A percentile compares a stretch with the other conserved stretches of the same genome.
Evolutionary conservation across 2,329 filamentous ascomycete genomes (phyloP).

Genomic region (Teratosphaeriaceae sp.): DNA sequence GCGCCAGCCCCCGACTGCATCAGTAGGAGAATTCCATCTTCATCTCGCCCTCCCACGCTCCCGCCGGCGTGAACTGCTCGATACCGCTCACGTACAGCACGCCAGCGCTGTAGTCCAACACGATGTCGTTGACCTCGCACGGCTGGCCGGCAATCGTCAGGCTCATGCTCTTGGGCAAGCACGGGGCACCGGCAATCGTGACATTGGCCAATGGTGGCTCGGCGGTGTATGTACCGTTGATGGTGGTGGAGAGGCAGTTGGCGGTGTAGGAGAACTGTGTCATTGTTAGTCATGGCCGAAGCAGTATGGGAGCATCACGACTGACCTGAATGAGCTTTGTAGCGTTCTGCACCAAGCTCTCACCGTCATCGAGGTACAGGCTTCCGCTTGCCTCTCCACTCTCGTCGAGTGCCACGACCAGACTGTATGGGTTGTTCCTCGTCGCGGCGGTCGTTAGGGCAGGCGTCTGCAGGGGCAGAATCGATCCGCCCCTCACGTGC

Average conservation of each 20-base stretch:
- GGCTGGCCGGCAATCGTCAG: conserved; percentile 9
- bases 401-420: conserved; percentile 20
- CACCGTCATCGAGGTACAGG: conserved; percentile 69
- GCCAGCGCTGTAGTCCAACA: conserved; percentile 3
- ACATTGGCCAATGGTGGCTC: conserved; percentile 21
- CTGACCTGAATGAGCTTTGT: conserved; percentile 46
- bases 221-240: conserved; percentile 17
- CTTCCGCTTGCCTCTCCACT: conserved; percentile 50
- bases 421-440: conserved; percentile 32
- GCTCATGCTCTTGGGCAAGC: conserved; percentile 8
- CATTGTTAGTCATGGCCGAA: conserved; percentile 2
- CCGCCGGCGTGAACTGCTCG: conserved; percentile 9
- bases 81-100: conserved; percentile 11
- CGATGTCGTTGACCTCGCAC: conserved; percentile 6
- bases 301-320: not conserved
- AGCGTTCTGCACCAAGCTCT: conserved; percentile 52
- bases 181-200: conserved; percentile 20
- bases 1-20: no score
- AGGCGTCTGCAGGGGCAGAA: conserved; percentile 63
- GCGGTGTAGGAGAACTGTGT: conserved; percentile 18
- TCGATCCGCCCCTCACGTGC: conserved; percentile 59
- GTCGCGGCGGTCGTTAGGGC: conserved; percentile 58
- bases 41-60: conserved; percentile 13
- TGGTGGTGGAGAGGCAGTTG: conserved; percentile 15
- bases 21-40: conserved; percentile 6